Percentiles rank a stretch among this genome's conserved stretches.
Conservation (phyloP, 176 grass and related monocot species). For the Rhynchospora tenuis region DNA sequence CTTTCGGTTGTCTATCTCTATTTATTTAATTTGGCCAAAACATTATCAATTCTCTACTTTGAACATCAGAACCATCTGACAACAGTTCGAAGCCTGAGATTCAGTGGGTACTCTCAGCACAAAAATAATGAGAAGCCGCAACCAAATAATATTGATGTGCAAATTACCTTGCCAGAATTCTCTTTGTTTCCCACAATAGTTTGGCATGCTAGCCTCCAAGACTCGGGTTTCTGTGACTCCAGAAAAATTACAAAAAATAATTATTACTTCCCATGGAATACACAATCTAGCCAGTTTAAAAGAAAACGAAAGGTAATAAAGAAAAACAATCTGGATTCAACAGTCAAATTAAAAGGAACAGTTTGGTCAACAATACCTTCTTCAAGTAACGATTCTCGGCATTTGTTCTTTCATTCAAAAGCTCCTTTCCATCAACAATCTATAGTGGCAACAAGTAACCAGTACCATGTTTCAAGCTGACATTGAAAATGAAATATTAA, state of each 20-base stretch:
- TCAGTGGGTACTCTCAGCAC: background rate
- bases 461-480: background rate
- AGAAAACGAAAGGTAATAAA: background rate
- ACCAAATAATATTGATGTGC: background rate
- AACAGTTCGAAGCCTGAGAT: background rate
- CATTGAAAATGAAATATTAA: background rate
- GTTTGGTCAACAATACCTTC: conserved; percentile 34
- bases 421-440: conserved; percentile 67
- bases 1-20: background rate
- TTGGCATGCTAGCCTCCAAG: conserved; percentile 93
- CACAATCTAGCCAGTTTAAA: background rate
- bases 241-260: background rate
- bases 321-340: background rate
- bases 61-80: background rate
- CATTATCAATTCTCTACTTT: background rate
- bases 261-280: background rate
- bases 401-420: conserved; percentile 71
- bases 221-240: conserved; percentile 68
- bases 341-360: background rate
- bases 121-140: background rate
- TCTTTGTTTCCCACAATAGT: conserved; percentile 94
- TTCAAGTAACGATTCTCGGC: conserved; percentile 69
- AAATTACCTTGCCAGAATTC: conserved; percentile 78
- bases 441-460: conserved; percentile 25
- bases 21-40: background rate